Evolutionary conservation across 2,329 filamentous ascomycete species (phyloP), one percentile per base, ranked within the genome.

Genomic region (Monosporascus ibericus): DNA sequence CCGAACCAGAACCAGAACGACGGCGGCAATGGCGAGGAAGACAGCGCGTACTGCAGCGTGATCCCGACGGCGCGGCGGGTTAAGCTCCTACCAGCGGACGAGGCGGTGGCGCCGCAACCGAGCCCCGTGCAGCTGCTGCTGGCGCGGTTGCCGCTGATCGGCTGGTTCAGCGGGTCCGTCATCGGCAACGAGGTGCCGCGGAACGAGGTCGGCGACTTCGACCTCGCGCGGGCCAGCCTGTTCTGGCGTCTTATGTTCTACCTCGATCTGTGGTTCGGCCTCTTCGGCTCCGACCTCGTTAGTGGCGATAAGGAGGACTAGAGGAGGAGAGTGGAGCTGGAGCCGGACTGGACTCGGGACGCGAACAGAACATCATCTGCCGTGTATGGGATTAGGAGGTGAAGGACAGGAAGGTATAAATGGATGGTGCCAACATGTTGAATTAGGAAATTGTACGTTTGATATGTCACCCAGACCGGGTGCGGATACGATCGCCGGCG

Each of bases 101-200:
- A 88, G 69, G 87, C 87, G 8, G 76, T 90, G 27, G 79, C 86
- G 15, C 87, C 86, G 3, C 84, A 87, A 60, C 82, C 82, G 48
- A 85, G 84, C 3, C 76, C 82, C 51, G 72, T 79, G 37, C 84
- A 88, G 68, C 79, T 83, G 49, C 65, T 88, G 20, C 70, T 88
- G 51, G 79, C 80, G 58, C 80, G 79, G 50, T 81, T 90, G 40
- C 87, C 87, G 2, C 77, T 90, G 55, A 71, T 90, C 55, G 81
- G 80, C 60, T 90, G 86, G 83, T 86, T 91, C 64, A 84, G 82
- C 46, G 84, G 73, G 58, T 84, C 74, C 61, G 83, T 92, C 68
- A 91, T 92, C 62, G 88, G 88, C 6, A 84, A 84, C 64, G 80
- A 87, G 65, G 83, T 92, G 39, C 89, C 89, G 7, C 78, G 86